These are phyloP conservation scores for Ustilago sp. DNA, from an alignment of 1,284 basidiomycete species.

Conservation along the genomic window DNA sequence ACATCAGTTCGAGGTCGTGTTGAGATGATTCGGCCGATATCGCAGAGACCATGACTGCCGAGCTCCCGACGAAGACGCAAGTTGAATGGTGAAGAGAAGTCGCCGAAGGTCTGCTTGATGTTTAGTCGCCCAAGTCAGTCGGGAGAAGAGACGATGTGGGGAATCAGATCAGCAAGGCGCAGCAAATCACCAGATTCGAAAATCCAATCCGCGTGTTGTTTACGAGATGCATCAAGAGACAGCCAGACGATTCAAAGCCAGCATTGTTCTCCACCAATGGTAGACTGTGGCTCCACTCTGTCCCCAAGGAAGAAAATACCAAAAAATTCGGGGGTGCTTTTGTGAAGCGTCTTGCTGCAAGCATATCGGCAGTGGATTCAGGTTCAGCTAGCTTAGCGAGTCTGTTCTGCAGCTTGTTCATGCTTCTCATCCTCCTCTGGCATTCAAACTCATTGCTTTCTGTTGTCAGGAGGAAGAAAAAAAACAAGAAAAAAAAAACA, in stretches of 20 bases:
- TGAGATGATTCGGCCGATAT: neutral
- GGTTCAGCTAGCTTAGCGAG: constrained; percentile 12
- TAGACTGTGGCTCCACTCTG: neutral
- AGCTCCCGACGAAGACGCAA: neutral
- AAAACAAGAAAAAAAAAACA: neutral
- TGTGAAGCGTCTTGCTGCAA: neutral
- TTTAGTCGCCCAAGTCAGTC: neutral
- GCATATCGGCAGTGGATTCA: constrained; percentile 2
- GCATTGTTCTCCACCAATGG: neutral
- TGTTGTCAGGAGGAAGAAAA: neutral
- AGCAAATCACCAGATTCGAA: neutral
- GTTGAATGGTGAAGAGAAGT: neutral
- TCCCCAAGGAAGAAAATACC: no score
- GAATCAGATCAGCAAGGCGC: neutral
- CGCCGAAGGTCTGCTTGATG: neutral
- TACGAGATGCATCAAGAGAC: constrained; percentile 3
- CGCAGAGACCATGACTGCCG: neutral
- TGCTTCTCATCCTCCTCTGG: constrained; percentile 4
- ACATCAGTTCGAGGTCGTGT: neutral
- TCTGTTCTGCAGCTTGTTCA: neutral
- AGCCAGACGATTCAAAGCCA: neutral
- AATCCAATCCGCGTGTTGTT: no score
- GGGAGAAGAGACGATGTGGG: neutral
- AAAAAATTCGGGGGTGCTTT: constrained; percentile 6
- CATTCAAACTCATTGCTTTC: neutral